Evolutionary conservation across 2,329 filamentous ascomycete genomes (phyloP), one percentile per base, ranked within the genome.

Genomic region (Xylariaceae sp.): DNA sequence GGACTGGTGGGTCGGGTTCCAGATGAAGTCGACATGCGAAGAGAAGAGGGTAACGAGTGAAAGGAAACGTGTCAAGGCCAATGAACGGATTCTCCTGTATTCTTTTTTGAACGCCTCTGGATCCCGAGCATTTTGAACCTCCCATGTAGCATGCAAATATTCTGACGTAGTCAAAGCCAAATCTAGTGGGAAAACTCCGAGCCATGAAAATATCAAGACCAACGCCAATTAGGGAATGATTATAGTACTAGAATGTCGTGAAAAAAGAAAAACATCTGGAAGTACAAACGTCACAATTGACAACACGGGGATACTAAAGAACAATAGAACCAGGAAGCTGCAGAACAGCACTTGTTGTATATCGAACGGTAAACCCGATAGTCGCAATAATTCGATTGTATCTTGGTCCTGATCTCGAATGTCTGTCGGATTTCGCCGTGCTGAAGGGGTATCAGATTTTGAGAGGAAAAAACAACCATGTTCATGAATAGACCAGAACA

Each of bases 401-500:
- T n/a, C n/a, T n/a, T n/a, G 22, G 27, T 27, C 22, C 35, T 32
- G n/a, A 8, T n/a, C 14, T 38, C 33, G 41, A 50, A 43, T 48
- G 21, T 40, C 46, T 48, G 27, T 53, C 45, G 40, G 40, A 25
- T 14, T 40, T 48, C 47, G 49, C 56, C 50, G 48, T 54, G 53
- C 59, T 32, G 27, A 47, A 52, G 56, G 61, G 60, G 57, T 63
- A 63, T 64, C 58, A 58, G 52, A 57, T 56, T 48, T 52, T 55
- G 55, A 57, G 55, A 37, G 39, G 36, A 40, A 38, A 43, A 41
- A 40, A 40, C 21, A 29, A 47, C 52, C 57, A 60, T 61, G 58
- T 60, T 55, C 56, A 55, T 59, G 55, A 60, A 60, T 47, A 51
- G 55, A 50, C 52, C 54, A 47, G 52, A 54, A 14, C 12, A 55